Percentiles rank a stretch among this genome's conserved stretches.
phyloP scores from a whole-genome alignment of 768 basidiomycete genomes.

The Lenzites betulinus region DNA sequence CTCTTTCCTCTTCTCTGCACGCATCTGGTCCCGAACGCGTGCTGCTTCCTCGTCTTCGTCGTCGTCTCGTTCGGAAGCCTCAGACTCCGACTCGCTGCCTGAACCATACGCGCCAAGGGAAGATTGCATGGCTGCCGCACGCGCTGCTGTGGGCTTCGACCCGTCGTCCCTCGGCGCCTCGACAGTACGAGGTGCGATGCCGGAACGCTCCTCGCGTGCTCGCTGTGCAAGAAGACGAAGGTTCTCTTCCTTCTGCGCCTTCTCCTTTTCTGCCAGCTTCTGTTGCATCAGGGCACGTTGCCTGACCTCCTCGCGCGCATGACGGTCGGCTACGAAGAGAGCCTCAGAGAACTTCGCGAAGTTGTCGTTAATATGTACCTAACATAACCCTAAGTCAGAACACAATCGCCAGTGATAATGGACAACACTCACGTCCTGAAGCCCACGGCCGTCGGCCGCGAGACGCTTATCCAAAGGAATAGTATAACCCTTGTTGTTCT shows the following conservation, averaged over 20 bases:
- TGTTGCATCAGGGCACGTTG: constrained; percentile 98
- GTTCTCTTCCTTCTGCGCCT: constrained; percentile 95
- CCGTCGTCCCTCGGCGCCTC: constrained; percentile 19
- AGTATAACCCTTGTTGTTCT: constrained; percentile 99
- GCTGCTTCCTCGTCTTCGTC: constrained; percentile 89
- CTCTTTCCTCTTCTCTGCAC: constrained; percentile 88
- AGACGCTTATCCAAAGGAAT: constrained; percentile 97
- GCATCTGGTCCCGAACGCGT: constrained; percentile 86
- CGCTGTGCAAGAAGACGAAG: constrained; percentile 92
- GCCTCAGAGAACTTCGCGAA: constrained; percentile 99
- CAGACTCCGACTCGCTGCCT: constrained; percentile 60
- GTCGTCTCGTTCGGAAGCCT: constrained; percentile 49
- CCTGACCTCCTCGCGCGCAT: constrained; percentile 96
- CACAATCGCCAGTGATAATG: background rate
- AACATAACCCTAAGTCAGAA: background rate
- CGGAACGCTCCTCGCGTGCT: constrained; percentile 91
- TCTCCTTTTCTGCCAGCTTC: constrained; percentile 95
- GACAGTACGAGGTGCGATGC: constrained; percentile 48
- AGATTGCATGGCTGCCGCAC: constrained; percentile 70
- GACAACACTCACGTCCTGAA: constrained; percentile 81
- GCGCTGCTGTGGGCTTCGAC: constrained; percentile 65
- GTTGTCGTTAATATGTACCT: constrained; percentile 99
- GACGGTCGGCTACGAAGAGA: constrained; percentile 91
- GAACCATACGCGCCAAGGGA: constrained; percentile 86
- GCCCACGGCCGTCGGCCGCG: constrained; percentile 96